Percentiles rank a stretch among this genome's conserved stretches.
Evolutionary conservation across 805 yeast genomes (phyloP).

Genomic region (Candida pini): DNA sequence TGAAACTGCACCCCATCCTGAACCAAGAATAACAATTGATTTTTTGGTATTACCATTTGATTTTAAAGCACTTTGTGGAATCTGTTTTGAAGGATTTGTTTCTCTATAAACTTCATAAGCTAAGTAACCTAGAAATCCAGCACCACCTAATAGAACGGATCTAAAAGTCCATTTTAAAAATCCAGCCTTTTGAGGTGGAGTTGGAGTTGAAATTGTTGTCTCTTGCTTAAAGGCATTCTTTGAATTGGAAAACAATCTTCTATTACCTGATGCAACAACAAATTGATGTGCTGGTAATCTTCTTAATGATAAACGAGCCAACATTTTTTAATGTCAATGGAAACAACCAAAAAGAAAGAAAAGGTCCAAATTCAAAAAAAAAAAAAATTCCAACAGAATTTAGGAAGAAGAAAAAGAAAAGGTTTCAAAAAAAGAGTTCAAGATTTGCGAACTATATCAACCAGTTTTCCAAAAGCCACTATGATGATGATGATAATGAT

Average conservation of each 20-base stretch:
- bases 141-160: conserved; percentile 42
- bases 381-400: no score
- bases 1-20: conserved; percentile 95
- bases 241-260: conserved; percentile 3
- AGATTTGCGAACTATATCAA: no score
- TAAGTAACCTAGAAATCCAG: conserved; percentile 50
- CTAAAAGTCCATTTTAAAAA: conserved; percentile 40
- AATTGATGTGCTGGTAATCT: no score
- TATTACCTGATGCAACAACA: no score
- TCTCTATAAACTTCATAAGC: conserved; percentile 63
- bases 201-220: background rate
- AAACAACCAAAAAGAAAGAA: background rate
- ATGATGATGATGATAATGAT: no score
- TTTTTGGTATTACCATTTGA: conserved; percentile 56
- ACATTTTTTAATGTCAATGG: background rate
- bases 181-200: conserved; percentile 14
- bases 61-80: conserved; percentile 45
- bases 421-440: no score
- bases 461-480: no score
- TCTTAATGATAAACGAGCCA: conserved; percentile 2
- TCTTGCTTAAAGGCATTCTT: background rate
- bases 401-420: no score
- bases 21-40: conserved; percentile 74
- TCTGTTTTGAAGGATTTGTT: conserved; percentile 53
- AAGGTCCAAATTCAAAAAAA: no score